Evolutionary conservation across 768 basidiomycete genomes (phyloP).

Genomic region (Lepiota venenata): DNA sequence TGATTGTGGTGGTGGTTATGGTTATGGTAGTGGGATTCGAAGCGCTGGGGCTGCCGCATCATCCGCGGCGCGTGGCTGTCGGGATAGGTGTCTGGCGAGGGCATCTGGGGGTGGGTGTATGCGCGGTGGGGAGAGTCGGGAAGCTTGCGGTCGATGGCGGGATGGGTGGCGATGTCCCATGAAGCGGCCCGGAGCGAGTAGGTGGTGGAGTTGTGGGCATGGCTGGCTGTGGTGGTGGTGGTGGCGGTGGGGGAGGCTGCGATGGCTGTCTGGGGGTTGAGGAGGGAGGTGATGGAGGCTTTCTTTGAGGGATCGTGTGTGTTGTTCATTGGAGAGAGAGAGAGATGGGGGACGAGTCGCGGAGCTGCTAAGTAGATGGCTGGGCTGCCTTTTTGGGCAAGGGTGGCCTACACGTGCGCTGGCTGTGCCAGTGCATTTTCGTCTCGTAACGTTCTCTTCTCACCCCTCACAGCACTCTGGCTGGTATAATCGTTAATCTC

Average conservation of each 20-base stretch:
- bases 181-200: slow-evolving; percentile 15
- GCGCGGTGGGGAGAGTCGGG: slow-evolving; percentile 11
- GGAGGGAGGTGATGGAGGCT: slow-evolving; percentile 37
- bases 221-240: slow-evolving; percentile 16
- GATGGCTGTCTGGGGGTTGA: slow-evolving; percentile 37
- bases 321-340: slow-evolving; percentile 23
- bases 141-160: not conserved
- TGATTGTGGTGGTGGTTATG: slow-evolving; percentile 17
- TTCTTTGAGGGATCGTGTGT: slow-evolving; percentile 37
- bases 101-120: not conserved
- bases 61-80: slow-evolving; percentile 22
- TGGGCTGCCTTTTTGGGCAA: slow-evolving; percentile 5
- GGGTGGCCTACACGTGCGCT: slow-evolving; percentile 4
- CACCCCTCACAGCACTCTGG: not conserved
- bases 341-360: slow-evolving; percentile 1
- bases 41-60: slow-evolving; percentile 28
- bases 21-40: slow-evolving; percentile 21
- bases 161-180: slow-evolving; percentile 18
- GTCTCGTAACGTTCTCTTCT: slow-evolving; percentile 1
- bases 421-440: not conserved
- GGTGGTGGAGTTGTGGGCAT: slow-evolving; percentile 20
- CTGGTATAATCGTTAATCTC: not conserved
- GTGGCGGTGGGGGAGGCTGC: slow-evolving; percentile 18
- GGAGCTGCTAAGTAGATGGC: slow-evolving; percentile 3
- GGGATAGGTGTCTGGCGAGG: slow-evolving; percentile 11